These are phyloP conservation scores for Clonostachys byssicola DNA, from an alignment of 2,329 filamentous ascomycete genomes.

Conservation along the genomic window DNA sequence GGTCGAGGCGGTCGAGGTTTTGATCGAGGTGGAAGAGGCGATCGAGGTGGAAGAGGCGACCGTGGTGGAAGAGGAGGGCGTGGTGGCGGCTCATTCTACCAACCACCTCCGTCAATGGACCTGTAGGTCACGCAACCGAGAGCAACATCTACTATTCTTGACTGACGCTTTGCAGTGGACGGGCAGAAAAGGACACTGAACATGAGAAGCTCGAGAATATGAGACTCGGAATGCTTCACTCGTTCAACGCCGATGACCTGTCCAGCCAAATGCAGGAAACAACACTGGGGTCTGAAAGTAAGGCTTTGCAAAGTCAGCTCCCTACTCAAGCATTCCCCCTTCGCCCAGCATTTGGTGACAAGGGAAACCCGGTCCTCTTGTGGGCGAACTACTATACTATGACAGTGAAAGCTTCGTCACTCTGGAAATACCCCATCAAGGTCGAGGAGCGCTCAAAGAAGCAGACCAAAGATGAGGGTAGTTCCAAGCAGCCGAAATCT, in stretches of 20 bases:
- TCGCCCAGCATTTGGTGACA: conserved; percentile 44
- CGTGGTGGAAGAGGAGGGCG: conserved; percentile 1
- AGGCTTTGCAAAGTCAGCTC: too few species aligned
- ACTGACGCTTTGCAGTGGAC: too few species aligned
- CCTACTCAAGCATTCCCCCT: conserved; percentile 26
- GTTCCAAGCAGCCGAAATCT: conserved; percentile 3
- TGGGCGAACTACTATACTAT: conserved; percentile 54
- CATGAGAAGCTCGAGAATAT: conserved; percentile 3
- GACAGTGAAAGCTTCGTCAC: conserved; percentile 21
- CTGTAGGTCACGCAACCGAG: too few species aligned
- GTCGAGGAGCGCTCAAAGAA: conserved; percentile 17
- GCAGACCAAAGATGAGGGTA: not conserved
- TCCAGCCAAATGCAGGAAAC: too few species aligned
- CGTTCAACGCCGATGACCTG: not conserved
- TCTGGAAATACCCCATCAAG: conserved; percentile 42
- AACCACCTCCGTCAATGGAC: too few species aligned
- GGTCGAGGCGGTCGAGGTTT: conserved; percentile 7
- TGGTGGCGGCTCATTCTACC: not conserved
- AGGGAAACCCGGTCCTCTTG: conserved; percentile 34
- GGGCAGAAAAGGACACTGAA: conserved; percentile 7
- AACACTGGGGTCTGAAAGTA: too few species aligned
- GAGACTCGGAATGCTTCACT: not conserved
- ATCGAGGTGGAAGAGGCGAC: conserved; percentile 3
- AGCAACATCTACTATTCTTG: not conserved
- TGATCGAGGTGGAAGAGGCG: conserved; percentile 3